Percentiles rank a stretch among this genome's conserved stretches.
Conservation (phyloP, 306 rosid species). For the Boehmeria nivea region DNA sequence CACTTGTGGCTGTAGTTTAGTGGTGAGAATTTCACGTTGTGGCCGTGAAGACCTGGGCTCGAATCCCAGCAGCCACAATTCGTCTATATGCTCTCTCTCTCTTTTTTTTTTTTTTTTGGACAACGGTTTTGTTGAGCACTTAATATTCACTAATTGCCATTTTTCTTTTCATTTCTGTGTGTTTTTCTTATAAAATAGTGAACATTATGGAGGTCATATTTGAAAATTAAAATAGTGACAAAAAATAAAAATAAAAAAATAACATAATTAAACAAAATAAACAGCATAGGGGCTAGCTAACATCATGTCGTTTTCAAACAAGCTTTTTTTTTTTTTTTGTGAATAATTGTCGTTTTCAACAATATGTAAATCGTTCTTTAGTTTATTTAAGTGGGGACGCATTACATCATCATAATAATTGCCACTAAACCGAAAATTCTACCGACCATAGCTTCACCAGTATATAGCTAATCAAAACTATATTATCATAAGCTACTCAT, state of each 20-base stretch:
- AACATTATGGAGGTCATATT: no score
- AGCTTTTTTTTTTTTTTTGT: neutral
- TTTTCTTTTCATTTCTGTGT: no score
- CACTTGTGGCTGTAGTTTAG: constrained; percentile 21
- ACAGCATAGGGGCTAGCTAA: no score
- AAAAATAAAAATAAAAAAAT: no score
- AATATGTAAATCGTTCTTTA: neutral
- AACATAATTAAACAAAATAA: no score
- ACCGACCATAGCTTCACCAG: constrained; percentile 1
- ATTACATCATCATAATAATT: neutral
- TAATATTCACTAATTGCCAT: no score
- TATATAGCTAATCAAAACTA: neutral
- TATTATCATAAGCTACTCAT: neutral
- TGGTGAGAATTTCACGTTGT: constrained; percentile 26
- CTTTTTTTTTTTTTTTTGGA: neutral
- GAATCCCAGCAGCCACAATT: constrained; percentile 30
- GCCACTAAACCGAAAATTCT: neutral
- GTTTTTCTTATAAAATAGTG: no score
- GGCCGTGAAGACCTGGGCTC: constrained; percentile 36
- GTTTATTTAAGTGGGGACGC: constrained; percentile 7
- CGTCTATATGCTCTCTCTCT: neutral
- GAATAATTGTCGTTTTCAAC: constrained; percentile 1
- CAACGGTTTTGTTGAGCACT: no score
- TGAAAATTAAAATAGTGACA: no score
- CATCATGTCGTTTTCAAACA: neutral